Evolutionary conservation across 2,329 filamentous ascomycete genomes (phyloP).

Genomic region (Dothideomycetes sp.): DNA sequence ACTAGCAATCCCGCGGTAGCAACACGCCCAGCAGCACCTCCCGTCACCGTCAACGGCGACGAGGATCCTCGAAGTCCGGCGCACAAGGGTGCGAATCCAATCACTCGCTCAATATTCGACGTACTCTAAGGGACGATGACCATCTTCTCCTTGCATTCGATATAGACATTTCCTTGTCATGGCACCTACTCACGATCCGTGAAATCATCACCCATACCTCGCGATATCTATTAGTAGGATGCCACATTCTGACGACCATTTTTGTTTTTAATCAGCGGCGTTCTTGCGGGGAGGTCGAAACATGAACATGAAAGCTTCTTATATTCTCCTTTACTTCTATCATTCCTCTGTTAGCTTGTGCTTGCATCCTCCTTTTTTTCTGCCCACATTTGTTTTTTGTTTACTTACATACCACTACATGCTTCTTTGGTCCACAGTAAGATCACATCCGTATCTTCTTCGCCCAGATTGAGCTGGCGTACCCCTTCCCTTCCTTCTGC

Average conservation of each 20-base stretch:
- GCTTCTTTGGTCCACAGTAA: no score
- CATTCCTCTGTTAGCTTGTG: no score
- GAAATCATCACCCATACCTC: not conserved
- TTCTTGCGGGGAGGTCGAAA: slow-evolving; percentile 4
- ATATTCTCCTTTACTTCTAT: no score
- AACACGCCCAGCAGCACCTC: slow-evolving; percentile 41
- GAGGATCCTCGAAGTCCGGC: slow-evolving; percentile 66
- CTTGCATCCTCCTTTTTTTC: no score
- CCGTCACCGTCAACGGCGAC: slow-evolving; percentile 44
- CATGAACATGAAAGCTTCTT: no score
- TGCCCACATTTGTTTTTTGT: no score
- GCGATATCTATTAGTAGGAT: not conserved
- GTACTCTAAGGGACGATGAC: slow-evolving; percentile 49
- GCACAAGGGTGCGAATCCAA: slow-evolving; percentile 63
- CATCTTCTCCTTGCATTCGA: not conserved
- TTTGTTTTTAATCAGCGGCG: not conserved
- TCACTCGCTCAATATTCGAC: slow-evolving; percentile 70
- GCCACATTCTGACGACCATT: not conserved
- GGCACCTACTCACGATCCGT: not conserved
- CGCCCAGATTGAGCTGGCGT: no score
- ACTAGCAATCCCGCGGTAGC: slow-evolving; percentile 25
- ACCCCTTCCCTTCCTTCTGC: no score
- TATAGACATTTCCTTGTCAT: not conserved
- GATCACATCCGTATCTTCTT: no score
- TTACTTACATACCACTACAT: no score